phyloP scores from a whole-genome alignment of 768 basidiomycete species.

The Xerocomellus chrysenteron region DNA sequence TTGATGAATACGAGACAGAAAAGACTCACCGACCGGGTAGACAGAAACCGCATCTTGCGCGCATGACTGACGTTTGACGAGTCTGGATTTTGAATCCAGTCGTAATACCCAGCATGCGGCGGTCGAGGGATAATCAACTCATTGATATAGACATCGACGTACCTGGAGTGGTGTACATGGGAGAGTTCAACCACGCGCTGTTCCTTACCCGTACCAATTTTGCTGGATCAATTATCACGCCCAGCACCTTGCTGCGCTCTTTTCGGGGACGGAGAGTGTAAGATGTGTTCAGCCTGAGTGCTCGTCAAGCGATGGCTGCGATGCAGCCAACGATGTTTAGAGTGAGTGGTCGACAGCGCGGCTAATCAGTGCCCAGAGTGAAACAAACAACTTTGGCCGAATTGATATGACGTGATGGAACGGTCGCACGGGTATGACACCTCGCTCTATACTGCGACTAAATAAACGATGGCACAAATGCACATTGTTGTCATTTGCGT shows the following conservation, averaged over 20 bases:
- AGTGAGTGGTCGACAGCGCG: not conserved
- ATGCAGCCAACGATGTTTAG: not conserved
- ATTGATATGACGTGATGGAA: not conserved
- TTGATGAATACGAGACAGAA: not conserved
- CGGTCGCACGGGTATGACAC: too few relatives aligned
- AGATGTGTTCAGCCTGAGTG: too few relatives aligned
- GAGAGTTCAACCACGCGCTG: too few relatives aligned
- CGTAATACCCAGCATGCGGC: not conserved
- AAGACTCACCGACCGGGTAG: not conserved
- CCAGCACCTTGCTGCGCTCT: too few relatives aligned
- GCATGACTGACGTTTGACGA: too few relatives aligned
- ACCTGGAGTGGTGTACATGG: not conserved
- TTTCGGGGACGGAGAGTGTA: too few relatives aligned
- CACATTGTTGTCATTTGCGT: too few relatives aligned
- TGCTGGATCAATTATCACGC: not conserved
- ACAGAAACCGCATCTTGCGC: not conserved
- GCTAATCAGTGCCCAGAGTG: not conserved
- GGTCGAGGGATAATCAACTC: not conserved
- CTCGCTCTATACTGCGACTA: too few relatives aligned
- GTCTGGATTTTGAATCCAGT: too few relatives aligned
- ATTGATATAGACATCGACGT: not conserved
- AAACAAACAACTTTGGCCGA: constrained; percentile 3
- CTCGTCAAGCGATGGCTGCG: too few relatives aligned
- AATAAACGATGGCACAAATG: too few relatives aligned
- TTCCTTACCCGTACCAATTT: not conserved